Evolutionary conservation across 306 rosid genomes (phyloP).

Genomic region (Echinosophora koreensis): DNA sequence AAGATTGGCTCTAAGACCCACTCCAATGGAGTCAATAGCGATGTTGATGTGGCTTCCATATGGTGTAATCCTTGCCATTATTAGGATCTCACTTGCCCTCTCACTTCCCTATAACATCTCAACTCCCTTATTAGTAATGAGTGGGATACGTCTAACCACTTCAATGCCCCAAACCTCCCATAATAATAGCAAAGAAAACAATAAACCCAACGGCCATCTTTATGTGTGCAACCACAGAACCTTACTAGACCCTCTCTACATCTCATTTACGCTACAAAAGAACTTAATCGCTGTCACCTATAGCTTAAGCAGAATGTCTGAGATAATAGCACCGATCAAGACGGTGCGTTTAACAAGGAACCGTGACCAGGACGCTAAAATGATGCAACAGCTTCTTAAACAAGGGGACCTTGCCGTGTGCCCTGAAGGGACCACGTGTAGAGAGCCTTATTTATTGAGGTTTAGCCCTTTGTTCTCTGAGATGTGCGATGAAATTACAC

Average conservation of each 20-base stretch:
- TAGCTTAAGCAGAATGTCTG: constrained; percentile 81
- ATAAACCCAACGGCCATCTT: constrained; percentile 38
- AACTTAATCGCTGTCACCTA: constrained; percentile 70
- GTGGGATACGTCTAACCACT: constrained; percentile 59
- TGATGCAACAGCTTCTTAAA: constrained; percentile 55
- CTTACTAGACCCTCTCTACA: constrained; percentile 69
- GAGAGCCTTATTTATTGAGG: constrained; percentile 84
- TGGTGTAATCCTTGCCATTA: constrained; percentile 53
- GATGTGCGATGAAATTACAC: constrained; percentile 59
- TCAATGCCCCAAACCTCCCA: constrained; percentile 33
- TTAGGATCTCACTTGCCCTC: constrained; percentile 47
- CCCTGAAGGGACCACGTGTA: constrained; percentile 93
- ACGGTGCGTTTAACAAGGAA: constrained; percentile 75
- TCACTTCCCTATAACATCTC: constrained; percentile 61
- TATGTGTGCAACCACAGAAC: constrained; percentile 92
- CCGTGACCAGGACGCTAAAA: constrained; percentile 56
- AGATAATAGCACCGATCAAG: constrained; percentile 75
- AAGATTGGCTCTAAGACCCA: constrained; percentile 70
- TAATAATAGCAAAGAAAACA: neutral
- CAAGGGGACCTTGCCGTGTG: constrained; percentile 80
- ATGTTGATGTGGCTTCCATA: constrained; percentile 72
- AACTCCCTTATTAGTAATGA: constrained; percentile 48
- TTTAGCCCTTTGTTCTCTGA: constrained; percentile 86
- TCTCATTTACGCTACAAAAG: constrained; percentile 54
- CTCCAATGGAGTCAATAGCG: constrained; percentile 50